Evolutionary conservation across 148 eudicot genomes (phyloP).

Genomic region (Camellia japonica): DNA sequence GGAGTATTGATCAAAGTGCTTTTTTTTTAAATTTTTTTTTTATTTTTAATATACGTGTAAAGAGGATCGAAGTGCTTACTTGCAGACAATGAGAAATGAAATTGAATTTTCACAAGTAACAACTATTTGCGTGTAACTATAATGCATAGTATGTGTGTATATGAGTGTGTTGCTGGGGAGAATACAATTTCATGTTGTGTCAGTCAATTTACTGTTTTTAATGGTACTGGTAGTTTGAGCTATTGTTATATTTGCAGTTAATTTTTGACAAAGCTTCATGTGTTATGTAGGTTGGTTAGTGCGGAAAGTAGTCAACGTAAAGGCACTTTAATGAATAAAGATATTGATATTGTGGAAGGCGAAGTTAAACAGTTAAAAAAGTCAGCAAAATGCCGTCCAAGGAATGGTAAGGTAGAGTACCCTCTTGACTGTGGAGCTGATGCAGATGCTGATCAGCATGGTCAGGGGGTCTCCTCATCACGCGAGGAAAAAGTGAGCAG

Average conservation of each 20-base stretch:
- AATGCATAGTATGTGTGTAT: background rate
- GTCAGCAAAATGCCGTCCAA: conserved; percentile 69
- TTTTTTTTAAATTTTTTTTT: no score
- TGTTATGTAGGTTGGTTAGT: conserved; percentile 40
- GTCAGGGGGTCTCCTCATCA: conserved; percentile 69
- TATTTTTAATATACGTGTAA: background rate
- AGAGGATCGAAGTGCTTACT: background rate
- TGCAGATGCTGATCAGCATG: conserved; percentile 82
- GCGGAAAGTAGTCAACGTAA: conserved; percentile 50
- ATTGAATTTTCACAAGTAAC: background rate
- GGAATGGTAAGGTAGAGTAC: conserved; percentile 63
- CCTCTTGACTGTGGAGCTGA: conserved; percentile 79
- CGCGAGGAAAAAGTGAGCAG: conserved; percentile 99
- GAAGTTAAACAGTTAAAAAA: conserved; percentile 66
- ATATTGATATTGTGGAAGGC: conserved; percentile 50
- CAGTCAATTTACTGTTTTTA: background rate
- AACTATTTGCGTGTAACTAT: background rate
- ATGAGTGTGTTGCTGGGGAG: background rate
- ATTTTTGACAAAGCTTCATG: conserved; percentile 7
- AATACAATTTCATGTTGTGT: background rate
- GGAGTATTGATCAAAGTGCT: no score
- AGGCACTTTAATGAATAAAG: conserved; percentile 42
- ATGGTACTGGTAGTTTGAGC: background rate
- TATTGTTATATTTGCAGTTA: conserved; percentile 12
- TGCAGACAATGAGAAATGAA: background rate